Conservation (phyloP, 805 yeast species). For the Candida easanensis region DNA sequence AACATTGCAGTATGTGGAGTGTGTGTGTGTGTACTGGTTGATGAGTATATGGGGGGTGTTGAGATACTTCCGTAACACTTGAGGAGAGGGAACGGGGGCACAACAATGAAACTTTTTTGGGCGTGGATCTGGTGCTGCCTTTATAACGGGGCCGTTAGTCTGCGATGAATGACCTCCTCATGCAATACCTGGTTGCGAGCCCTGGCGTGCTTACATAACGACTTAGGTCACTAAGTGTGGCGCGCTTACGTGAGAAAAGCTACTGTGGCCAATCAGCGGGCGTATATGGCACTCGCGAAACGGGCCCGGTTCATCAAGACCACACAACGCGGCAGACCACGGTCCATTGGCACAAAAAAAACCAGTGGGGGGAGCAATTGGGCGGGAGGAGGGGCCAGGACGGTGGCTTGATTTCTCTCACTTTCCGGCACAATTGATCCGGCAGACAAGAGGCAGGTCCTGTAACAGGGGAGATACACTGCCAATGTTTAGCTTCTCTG, state of each 20-base stretch:
- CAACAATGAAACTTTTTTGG: neutral
- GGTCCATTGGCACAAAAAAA: slow-evolving; percentile 2
- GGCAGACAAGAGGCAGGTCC: too few relatives aligned
- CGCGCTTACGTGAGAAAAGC: neutral
- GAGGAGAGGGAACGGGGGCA: neutral
- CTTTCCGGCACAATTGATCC: neutral
- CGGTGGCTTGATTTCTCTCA: neutral
- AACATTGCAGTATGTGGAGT: slow-evolving; percentile 39
- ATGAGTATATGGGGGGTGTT: neutral
- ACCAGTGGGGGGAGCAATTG: slow-evolving; percentile 3
- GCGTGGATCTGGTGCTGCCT: slow-evolving; percentile 1
- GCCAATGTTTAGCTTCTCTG: too few relatives aligned
- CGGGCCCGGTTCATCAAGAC: slow-evolving; percentile 8
- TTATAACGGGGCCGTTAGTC: slow-evolving; percentile 4
- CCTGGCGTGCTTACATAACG: neutral
- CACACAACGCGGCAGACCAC: slow-evolving; percentile 2
- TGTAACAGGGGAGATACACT: too few relatives aligned
- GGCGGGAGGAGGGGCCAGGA: neutral
- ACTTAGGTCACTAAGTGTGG: slow-evolving; percentile 1
- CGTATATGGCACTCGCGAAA: slow-evolving; percentile 1
- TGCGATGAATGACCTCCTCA: slow-evolving; percentile 11
- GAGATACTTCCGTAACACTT: too few relatives aligned
- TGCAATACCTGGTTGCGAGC: slow-evolving; percentile 6
- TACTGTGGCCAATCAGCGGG: slow-evolving; percentile 12
- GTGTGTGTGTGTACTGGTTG: neutral